A percentile compares a stretch with the other conserved stretches of the same genome.
Conservation (phyloP, 192 early-diverging fungal genomes). For the Podila epigama region DNA sequence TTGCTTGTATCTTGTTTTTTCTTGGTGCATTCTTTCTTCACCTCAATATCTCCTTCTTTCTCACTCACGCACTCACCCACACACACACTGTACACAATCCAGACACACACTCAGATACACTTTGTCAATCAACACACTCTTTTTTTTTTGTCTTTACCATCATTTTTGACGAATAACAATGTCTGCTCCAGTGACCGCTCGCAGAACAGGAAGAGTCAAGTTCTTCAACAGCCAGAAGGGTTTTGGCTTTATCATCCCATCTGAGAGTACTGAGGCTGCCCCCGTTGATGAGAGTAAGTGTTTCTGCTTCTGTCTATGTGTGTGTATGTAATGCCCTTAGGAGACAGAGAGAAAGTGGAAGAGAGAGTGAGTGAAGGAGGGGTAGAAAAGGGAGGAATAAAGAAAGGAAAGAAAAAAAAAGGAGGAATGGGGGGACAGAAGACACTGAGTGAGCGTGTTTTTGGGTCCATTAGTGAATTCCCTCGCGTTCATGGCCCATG, state of each 20-base stretch:
- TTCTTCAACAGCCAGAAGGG: constrained; percentile 90
- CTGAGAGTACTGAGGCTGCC: constrained; percentile 58
- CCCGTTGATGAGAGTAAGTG: constrained; percentile 78
- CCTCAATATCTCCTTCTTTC: not conserved
- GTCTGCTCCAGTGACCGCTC: constrained; percentile 31
- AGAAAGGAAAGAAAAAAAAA: not conserved
- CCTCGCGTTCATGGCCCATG: too few species aligned
- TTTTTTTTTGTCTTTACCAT: not conserved
- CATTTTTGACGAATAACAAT: constrained; percentile 12
- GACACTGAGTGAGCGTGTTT: not conserved
- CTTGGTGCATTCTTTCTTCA: not conserved
- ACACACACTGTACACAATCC: too few species aligned
- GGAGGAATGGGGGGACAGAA: not conserved
- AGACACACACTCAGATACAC: too few species aligned
- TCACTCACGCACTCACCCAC: not conserved
- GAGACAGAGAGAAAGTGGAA: not conserved
- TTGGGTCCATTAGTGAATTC: too few species aligned
- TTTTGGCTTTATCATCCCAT: constrained; percentile 88
- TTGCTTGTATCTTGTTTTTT: not conserved
- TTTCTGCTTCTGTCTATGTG: constrained; percentile 4
- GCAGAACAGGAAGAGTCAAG: constrained; percentile 74
- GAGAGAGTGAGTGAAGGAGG: not conserved
- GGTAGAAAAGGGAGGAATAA: not conserved
- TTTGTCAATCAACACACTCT: too few species aligned
- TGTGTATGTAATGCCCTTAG: not conserved